Percentiles rank a stretch among this genome's conserved stretches.
Evolutionary conservation across 108 stramenopile genomes (phyloP).

Genomic region (Pseudonitzschia multistriata): DNA sequence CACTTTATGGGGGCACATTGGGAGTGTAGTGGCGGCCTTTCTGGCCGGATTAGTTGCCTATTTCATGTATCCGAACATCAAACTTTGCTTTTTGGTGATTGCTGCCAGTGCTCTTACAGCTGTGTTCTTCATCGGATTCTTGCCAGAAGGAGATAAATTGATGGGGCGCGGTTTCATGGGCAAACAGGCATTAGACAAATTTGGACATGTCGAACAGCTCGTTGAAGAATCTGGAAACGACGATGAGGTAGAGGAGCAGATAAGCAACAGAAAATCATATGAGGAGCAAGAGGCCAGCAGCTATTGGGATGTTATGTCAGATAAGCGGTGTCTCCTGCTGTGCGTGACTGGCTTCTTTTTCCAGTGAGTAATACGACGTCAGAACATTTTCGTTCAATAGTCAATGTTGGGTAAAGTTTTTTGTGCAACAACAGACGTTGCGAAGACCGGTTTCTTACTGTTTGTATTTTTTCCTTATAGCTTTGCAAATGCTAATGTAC

Average conservation of each 20-base stretch:
- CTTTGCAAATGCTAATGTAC: slow-evolving; percentile 87
- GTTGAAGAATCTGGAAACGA: background rate
- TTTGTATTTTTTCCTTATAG: slow-evolving; percentile 1
- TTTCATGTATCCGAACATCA: slow-evolving; percentile 70
- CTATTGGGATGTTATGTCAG: slow-evolving; percentile 74
- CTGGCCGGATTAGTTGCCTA: slow-evolving; percentile 71
- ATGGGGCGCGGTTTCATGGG: slow-evolving; percentile 76
- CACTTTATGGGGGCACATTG: slow-evolving; percentile 83
- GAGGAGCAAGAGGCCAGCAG: slow-evolving; percentile 40
- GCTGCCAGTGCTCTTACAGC: slow-evolving; percentile 67
- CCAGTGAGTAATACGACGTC: no score
- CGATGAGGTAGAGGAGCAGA: background rate
- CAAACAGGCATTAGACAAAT: slow-evolving; percentile 46
- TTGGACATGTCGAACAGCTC: slow-evolving; percentile 42
- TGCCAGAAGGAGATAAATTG: slow-evolving; percentile 75
- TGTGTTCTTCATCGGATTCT: slow-evolving; percentile 57
- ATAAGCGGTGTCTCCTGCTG: slow-evolving; percentile 59
- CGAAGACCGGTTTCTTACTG: slow-evolving; percentile 9
- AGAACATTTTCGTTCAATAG: no score
- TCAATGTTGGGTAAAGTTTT: background rate
- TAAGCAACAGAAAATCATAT: background rate
- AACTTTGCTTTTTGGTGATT: slow-evolving; percentile 84
- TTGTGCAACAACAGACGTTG: no score
- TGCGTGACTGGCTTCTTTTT: slow-evolving; percentile 87
- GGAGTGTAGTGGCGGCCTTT: slow-evolving; percentile 66